phyloP scores from a whole-genome alignment of 805 yeast species.

The Grigorovia transvaalensis region DNA sequence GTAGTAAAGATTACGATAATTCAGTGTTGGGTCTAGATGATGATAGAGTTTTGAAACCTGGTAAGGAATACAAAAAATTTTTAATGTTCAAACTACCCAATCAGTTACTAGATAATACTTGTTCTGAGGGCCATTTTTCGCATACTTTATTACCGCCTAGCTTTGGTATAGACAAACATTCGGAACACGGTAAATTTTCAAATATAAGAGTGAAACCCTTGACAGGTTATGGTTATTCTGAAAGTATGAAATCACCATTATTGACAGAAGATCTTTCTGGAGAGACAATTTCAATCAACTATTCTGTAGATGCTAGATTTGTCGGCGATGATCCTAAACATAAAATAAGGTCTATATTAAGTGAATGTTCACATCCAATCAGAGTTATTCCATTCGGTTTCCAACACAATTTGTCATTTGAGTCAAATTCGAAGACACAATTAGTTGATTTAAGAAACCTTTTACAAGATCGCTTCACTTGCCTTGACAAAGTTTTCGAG shows the following conservation, averaged over 20 bases:
- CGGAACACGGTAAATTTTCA: constrained; percentile 16
- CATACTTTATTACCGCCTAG: constrained; percentile 32
- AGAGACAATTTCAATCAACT: constrained; percentile 32
- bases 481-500: constrained; percentile 8
- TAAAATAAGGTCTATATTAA: constrained; percentile 11
- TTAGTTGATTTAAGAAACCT: constrained; percentile 6
- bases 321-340: constrained; percentile 34
- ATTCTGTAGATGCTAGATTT: constrained; percentile 44
- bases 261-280: constrained; percentile 37
- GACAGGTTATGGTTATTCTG: constrained; percentile 46
- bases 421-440: constrained; percentile 6
- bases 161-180: constrained; percentile 29
- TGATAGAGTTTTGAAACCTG: constrained; percentile 37
- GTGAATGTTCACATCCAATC: constrained; percentile 13
- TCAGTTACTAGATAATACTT: constrained; percentile 41
- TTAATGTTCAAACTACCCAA: constrained; percentile 48
- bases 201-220: constrained; percentile 27
- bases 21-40: constrained; percentile 33
- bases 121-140: constrained; percentile 33
- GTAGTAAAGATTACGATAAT: constrained; percentile 21
- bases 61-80: constrained; percentile 41
- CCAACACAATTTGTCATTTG: constrained; percentile 8
- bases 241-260: constrained; percentile 42
- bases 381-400: constrained; percentile 24
- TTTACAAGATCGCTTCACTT: constrained; percentile 10